phyloP scores from a whole-genome alignment of 139 green algal species.

The Penium margaritaceum region DNA sequence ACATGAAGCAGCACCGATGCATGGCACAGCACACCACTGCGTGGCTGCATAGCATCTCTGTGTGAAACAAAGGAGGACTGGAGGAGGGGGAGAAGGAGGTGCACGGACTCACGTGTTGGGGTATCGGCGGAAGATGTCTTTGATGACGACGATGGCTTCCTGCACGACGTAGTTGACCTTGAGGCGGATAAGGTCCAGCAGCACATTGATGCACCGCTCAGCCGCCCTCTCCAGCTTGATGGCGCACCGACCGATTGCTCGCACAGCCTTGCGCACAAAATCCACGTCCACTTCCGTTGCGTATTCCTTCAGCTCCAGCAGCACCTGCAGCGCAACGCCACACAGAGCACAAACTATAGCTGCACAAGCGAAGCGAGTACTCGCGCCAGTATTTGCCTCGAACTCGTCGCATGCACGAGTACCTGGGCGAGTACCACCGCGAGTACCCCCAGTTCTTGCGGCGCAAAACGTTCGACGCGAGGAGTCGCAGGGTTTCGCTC shows the following conservation, averaged over 20 bases:
- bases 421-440: too few relatives aligned
- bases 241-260: slow-evolving; percentile 85
- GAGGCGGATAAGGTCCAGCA: slow-evolving; percentile 92
- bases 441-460: too few relatives aligned
- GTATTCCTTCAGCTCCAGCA: slow-evolving; percentile 99
- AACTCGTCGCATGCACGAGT: too few relatives aligned
- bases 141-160: slow-evolving; percentile 95
- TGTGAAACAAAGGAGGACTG: neutral
- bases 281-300: slow-evolving; percentile 97
- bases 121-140: slow-evolving; percentile 64
- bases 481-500: too few relatives aligned
- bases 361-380: too few relatives aligned
- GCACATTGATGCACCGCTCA: slow-evolving; percentile 90
- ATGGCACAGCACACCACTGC: too few relatives aligned
- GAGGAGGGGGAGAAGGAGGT: neutral
- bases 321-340: too few relatives aligned
- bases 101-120: slow-evolving; percentile 44
- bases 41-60: neutral
- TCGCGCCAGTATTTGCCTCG: too few relatives aligned
- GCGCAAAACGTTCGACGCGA: too few relatives aligned
- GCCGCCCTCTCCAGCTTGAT: slow-evolving; percentile 77
- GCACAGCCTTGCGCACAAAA: slow-evolving; percentile 84
- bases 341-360: too few relatives aligned
- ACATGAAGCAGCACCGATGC: too few relatives aligned
- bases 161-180: slow-evolving; percentile 97